Evolutionary conservation across 306 rosid species (phyloP).

Genomic region (Sphenostylis stenocarpa): DNA sequence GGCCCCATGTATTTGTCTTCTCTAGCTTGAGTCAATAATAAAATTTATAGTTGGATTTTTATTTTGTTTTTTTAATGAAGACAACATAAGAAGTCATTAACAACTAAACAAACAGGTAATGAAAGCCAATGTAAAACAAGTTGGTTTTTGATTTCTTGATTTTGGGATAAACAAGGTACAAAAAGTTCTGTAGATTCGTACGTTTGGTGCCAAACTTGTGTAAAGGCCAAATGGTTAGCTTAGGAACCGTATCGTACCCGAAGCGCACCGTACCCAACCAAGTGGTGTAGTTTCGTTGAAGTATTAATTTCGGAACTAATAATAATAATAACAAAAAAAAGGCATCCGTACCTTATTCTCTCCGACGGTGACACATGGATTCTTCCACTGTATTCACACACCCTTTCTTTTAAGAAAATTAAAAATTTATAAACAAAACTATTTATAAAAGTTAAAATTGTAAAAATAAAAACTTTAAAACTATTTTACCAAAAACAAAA

Average conservation of each 20-base stretch:
- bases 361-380: conserved; percentile 53
- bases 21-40: not conserved
- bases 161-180: not conserved
- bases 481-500: not conserved
- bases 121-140: not conserved
- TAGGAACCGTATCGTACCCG: conserved; percentile 25
- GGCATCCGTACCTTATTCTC: conserved; percentile 37
- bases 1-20: conserved; percentile 27
- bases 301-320: too few species aligned
- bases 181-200: not conserved
- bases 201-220: not conserved
- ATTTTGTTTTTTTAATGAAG: not conserved
- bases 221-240: not conserved
- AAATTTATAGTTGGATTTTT: not conserved
- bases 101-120: not conserved
- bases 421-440: not conserved
- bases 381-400: conserved; percentile 23
- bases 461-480: not conserved
- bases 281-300: not conserved
- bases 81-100: not conserved
- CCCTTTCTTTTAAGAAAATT: not conserved
- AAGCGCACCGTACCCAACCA: conserved; percentile 29
- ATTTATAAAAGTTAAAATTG: not conserved
- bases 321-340: not conserved
- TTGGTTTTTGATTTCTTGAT: not conserved